Conservation (phyloP, 805 yeast genomes). For the Lachancea kluyveri region DNA sequence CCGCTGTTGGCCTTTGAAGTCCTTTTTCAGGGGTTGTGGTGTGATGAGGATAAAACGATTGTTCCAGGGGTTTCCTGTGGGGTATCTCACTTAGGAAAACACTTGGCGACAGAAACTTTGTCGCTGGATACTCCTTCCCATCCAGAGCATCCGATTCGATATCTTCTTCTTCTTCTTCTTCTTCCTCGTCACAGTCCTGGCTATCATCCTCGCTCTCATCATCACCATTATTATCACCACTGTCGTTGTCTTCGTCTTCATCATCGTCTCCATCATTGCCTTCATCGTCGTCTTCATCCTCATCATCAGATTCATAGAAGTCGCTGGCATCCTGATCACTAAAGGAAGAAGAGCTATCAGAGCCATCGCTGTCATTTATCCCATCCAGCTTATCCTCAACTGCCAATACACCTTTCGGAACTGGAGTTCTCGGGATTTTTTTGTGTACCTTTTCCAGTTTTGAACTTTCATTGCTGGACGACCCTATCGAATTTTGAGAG, state of each 20-base stretch:
- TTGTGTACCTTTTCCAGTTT: too few relatives aligned
- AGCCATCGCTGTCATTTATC: too few relatives aligned
- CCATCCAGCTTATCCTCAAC: too few relatives aligned
- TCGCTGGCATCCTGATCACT: background rate
- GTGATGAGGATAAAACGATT: constrained; percentile 4
- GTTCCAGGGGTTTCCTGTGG: constrained; percentile 5
- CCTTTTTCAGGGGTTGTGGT: too few relatives aligned
- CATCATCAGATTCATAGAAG: background rate
- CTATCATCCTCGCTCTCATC: constrained; percentile 1
- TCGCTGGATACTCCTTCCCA: background rate
- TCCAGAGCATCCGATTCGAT: background rate
- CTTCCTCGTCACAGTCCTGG: constrained; percentile 1
- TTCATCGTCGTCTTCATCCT: constrained; percentile 2
- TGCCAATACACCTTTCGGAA: constrained; percentile 11
- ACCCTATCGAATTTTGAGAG: too few relatives aligned
- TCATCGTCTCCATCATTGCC: constrained; percentile 4
- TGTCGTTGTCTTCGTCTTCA: constrained; percentile 4
- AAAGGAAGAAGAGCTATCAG: background rate
- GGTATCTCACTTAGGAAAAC: constrained; percentile 4
- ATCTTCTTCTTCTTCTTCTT: background rate
- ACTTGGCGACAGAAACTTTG: constrained; percentile 3
- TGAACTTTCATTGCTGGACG: too few relatives aligned
- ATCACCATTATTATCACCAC: background rate
- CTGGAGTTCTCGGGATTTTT: constrained; percentile 16
- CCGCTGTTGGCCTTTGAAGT: background rate